A percentile compares a stretch with the other conserved stretches of the same genome.
Conservation (phyloP, 2,329 filamentous ascomycete species). For the Pseudocercospora vitis region DNA sequence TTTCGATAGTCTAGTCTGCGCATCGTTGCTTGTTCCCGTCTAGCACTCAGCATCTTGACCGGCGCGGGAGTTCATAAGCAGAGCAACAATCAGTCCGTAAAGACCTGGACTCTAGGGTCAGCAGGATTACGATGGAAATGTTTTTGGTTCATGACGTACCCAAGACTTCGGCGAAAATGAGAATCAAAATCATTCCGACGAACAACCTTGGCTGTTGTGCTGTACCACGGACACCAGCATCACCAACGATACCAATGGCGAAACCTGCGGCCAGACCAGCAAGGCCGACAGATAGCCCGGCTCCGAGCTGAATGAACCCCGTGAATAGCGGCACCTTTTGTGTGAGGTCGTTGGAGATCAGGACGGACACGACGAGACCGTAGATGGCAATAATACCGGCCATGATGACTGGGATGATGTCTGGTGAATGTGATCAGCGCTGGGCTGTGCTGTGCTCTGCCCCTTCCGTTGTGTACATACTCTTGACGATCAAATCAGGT, state of each 20-base stretch:
- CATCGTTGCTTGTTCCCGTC: conserved; percentile 52
- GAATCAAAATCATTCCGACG: conserved; percentile 97
- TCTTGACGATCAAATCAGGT: conserved; percentile 98
- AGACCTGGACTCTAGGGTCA: conserved; percentile 64
- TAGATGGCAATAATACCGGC: conserved; percentile 99
- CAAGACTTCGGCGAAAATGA: conserved; percentile 99
- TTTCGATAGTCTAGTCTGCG: conserved; percentile 42
- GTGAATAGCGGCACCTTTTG: conserved; percentile 51
- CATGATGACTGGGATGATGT: conserved; percentile 99
- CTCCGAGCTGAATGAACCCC: conserved; percentile 55
- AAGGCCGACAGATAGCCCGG: conserved; percentile 51
- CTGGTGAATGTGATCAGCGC: conserved; percentile 49
- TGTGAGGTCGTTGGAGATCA: conserved; percentile 55
- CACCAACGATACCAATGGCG: conserved; percentile 62
- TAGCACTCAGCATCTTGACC: conserved; percentile 58
- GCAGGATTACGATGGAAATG: conserved; percentile 8
- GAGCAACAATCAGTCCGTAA: conserved; percentile 96
- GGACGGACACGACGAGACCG: conserved; percentile 55
- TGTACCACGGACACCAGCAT: conserved; percentile 83
- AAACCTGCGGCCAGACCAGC: conserved; percentile 45
- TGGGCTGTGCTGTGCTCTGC: too few relatives aligned
- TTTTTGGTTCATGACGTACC: conserved; percentile 57
- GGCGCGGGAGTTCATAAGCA: conserved; percentile 98
- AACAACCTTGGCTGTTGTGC: conserved; percentile 83
- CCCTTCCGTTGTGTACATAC: conserved; percentile 57